Percentiles rank a stretch among this genome's conserved stretches.
Evolutionary conservation across 805 yeast species (phyloP).

Genomic region (Nakazawaea molendinolei): DNA sequence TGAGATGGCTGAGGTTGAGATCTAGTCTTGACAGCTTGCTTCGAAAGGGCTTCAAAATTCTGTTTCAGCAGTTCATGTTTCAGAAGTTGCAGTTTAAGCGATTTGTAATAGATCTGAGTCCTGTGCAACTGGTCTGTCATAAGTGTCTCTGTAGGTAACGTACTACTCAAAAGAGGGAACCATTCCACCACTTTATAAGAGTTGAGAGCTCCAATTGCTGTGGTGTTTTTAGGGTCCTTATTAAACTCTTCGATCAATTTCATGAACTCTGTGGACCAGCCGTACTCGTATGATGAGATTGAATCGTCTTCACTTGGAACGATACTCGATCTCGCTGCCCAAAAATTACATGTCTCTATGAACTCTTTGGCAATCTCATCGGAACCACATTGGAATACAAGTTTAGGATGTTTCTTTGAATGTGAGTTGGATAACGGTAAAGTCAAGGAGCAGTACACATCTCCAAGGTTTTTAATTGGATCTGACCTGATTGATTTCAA

Average conservation of each 20-base stretch:
- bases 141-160: constrained; percentile 21
- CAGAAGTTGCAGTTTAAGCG: constrained; percentile 31
- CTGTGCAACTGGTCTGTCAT: constrained; percentile 32
- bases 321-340: constrained; percentile 83
- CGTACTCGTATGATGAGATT: constrained; percentile 73
- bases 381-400: constrained; percentile 63
- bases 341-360: constrained; percentile 75
- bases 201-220: constrained; percentile 19
- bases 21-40: constrained; percentile 13
- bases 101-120: constrained; percentile 32
- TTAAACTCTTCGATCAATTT: constrained; percentile 8
- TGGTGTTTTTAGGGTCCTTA: constrained; percentile 14
- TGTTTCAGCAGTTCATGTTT: constrained; percentile 35
- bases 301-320: constrained; percentile 58
- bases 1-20: background rate
- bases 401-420: constrained; percentile 24
- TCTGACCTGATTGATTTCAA: constrained; percentile 14
- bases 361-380: constrained; percentile 61
- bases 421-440: constrained; percentile 33
- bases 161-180: constrained; percentile 27
- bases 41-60: background rate
- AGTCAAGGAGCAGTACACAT: constrained; percentile 42
- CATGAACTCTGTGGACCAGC: constrained; percentile 49
- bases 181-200: constrained; percentile 32
- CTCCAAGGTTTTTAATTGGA: constrained; percentile 20